These are phyloP conservation scores for Mycena leptocephala DNA, from an alignment of 768 basidiomycete species.

Conservation along the genomic window DNA sequence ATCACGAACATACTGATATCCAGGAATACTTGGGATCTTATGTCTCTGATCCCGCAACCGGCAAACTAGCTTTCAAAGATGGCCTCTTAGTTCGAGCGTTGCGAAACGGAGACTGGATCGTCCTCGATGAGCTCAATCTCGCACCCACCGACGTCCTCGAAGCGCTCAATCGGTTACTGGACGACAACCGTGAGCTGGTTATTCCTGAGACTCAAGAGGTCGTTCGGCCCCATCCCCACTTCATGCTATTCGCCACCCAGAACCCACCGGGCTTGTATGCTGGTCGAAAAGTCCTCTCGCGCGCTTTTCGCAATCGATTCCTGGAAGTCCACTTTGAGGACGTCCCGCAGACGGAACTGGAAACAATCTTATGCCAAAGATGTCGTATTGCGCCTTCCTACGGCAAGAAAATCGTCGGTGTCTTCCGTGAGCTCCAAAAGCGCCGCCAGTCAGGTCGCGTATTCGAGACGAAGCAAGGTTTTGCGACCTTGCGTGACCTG, in stretches of 20 bases:
- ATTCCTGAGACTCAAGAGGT: constrained; percentile 98
- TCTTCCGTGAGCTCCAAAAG: constrained; percentile 95
- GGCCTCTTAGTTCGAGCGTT: constrained; percentile 95
- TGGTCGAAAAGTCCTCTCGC: constrained; percentile 93
- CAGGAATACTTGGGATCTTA: constrained; percentile 99
- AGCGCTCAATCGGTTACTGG: constrained; percentile 95
- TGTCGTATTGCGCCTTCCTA: constrained; percentile 96
- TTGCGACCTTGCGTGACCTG: constrained; percentile 95
- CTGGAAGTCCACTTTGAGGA: constrained; percentile 98
- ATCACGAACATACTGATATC: constrained; percentile 99
- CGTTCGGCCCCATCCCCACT: constrained; percentile 92
- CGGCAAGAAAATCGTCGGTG: constrained; percentile 89
- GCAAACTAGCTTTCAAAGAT: constrained; percentile 96
- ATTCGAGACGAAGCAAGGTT: constrained; percentile 98
- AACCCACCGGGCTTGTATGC: constrained; percentile 98
- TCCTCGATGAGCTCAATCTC: constrained; percentile 96
- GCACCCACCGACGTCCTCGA: constrained; percentile 99
- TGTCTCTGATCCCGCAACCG: constrained; percentile 91
- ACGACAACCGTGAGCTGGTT: constrained; percentile 97
- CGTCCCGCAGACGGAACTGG: constrained; percentile 94
- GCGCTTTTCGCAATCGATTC: constrained; percentile 97
- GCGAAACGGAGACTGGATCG: constrained; percentile 96
- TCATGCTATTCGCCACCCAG: constrained; percentile 98
- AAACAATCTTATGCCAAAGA: constrained; percentile 93
- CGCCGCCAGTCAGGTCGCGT: constrained; percentile 92